Evolutionary conservation across 2,329 filamentous ascomycete species (phyloP), one percentile per base, ranked within the genome.

Genomic region (Aspergillus quadricinctus): DNA sequence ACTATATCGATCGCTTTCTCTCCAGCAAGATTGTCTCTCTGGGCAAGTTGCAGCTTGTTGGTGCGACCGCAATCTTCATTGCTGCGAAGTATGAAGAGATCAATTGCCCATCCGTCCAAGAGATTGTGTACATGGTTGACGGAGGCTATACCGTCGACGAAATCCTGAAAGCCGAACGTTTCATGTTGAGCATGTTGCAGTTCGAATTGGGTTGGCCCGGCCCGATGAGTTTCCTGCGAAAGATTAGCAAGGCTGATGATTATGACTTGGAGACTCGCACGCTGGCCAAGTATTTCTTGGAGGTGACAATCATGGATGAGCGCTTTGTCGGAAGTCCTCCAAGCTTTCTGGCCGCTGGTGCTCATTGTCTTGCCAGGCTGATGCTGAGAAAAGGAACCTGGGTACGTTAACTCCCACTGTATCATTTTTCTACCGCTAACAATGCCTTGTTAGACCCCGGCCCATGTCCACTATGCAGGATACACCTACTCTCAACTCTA

Each of bases 31-130:
- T 97, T 40, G 92, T 99, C 35, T 97, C 94, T 1, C 83, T 97
- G 14, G 90, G 89, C 59, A 97, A 97, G 77, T 82, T 99, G 48
- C 94, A 99, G 77, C 85, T 99, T 17, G 94, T 97, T 52, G 94
- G 94, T 49, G 93, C 94, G 23, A 97, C 94, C 3, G 94, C 94
- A 27, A 88, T 99, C 64, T 92, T 97, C 67, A 88, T 99, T 58
- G 94, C 94, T 11, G 90, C 94, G 65, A 99, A 99, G 77, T 99
- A 97, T 71, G 94, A 99, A 75, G 94, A 99, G 78, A 97, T 99
- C 79, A 96, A 96, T 75, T 96, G 92, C 74, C 94, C 92, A 25
- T 96, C 93, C 0, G 86, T 99, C 23, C 84, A 89, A 59, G 94
- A 99, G 79, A 96, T 99, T 68, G 89, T 96, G 58, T 97, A 93